Evolutionary conservation across 495 filamentous ascomycete genomes (phyloP), one percentile per base, ranked within the genome.

Genomic region (Penicillium bovifimosum): DNA sequence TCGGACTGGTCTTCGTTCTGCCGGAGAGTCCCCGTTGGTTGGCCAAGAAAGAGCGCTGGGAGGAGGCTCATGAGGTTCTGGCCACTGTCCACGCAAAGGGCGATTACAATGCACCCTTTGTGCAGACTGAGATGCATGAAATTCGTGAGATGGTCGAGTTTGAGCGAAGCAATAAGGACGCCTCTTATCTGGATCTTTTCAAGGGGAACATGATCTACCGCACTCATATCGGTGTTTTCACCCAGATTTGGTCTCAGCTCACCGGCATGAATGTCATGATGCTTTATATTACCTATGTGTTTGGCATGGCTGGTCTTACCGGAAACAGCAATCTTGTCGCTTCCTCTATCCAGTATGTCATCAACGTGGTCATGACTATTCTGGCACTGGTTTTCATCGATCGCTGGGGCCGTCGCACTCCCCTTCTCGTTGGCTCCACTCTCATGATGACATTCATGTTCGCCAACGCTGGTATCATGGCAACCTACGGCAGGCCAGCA

Each of bases 261-360:
- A 88, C 86, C 0, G 88, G 88, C 11, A 90, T 90, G 84, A 91
- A 90, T 62, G 86, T 90, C 10, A 91, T 91, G 86, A 89, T 90
- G 81, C 80, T 81, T 58, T 70, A 81, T 52, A 77, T 80, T 39
- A 76, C 69, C 17, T 88, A 89, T 42, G 76, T 88, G 55, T 88
- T 87, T 56, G 80, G 81, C 18, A 88, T 87, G 85, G 84, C 85
- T 11, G 85, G 85, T 13, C 68, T 85, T 0, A 75, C 72, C 1
- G 74, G 75, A 28, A 74, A 83, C 18, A 48, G 55, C 53, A 76
- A 82, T 45, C 70, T 80, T 32, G 77, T 93, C 9, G 72, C 86
- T 6, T 80, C 86, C 10, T 86, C 84, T 11, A 88, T 91, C 52
- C 85, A 88, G 58, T 92, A 90, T 58, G 76, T 83, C n/a, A 71